These are phyloP conservation scores for Hypoxylon sp. DNA, from an alignment of 2,329 filamentous ascomycete species.

Conservation along the genomic window DNA sequence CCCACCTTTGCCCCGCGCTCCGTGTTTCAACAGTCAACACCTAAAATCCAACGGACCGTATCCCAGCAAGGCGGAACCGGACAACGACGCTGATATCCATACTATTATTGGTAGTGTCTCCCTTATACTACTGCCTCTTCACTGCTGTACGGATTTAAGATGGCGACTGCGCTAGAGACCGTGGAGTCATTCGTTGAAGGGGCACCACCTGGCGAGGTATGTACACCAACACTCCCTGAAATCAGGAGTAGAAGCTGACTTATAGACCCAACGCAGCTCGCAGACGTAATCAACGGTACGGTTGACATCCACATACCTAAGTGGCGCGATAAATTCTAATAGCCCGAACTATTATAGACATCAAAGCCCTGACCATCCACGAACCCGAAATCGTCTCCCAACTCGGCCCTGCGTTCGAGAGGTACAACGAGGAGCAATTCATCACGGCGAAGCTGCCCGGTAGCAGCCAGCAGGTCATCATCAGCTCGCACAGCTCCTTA, in stretches of 20 bases:
- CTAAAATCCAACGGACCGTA: constrained; percentile 11
- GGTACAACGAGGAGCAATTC: constrained; percentile 97
- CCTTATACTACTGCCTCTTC: neutral
- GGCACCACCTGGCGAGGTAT: constrained; percentile 95
- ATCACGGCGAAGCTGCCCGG: constrained; percentile 90
- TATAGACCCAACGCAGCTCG: constrained; percentile 70
- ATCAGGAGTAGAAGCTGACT: constrained; percentile 41
- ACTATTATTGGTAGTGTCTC: neutral
- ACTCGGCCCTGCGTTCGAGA: constrained; percentile 87
- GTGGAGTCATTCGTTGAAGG: constrained; percentile 92
- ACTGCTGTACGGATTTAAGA: constrained; percentile 24
- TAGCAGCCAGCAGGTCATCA: constrained; percentile 83
- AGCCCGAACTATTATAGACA: constrained; percentile 71
- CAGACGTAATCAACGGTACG: constrained; percentile 88
- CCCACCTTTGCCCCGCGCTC: constrained; percentile 28
- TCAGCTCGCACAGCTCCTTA: constrained; percentile 89
- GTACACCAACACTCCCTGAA: constrained; percentile 23
- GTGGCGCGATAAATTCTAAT: constrained; percentile 8
- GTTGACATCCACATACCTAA: neutral
- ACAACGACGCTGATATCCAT: constrained; percentile 21
- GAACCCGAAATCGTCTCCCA: constrained; percentile 77
- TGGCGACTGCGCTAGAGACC: constrained; percentile 67
- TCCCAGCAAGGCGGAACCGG: constrained; percentile 13
- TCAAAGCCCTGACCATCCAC: constrained; percentile 85
- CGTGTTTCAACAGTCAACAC: constrained; percentile 26